Evolutionary conservation across 805 yeast species (phyloP).

Genomic region (Candida dajiaensis): DNA sequence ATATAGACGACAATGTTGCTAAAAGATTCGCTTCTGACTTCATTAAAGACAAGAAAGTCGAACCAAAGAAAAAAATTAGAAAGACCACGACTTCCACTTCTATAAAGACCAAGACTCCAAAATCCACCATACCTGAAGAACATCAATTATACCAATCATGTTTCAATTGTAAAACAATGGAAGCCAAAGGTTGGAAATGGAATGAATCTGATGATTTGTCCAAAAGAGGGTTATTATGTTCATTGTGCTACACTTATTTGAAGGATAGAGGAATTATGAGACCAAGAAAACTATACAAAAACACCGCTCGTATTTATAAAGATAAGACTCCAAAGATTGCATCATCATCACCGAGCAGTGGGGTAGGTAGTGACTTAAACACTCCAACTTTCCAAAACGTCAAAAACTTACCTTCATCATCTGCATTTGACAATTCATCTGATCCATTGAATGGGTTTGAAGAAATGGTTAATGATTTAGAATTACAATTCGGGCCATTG

Average conservation of each 20-base stretch:
- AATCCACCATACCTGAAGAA: conserved; percentile 9
- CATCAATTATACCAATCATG: conserved; percentile 18
- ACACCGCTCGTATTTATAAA: conserved; percentile 3
- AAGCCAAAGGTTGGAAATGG: conserved; percentile 25
- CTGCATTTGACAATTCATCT: conserved; percentile 17
- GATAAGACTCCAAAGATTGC: conserved; percentile 3
- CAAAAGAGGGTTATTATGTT: conserved; percentile 21
- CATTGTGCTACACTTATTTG: conserved; percentile 20
- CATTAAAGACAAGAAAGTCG: conserved; percentile 7
- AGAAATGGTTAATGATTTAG: conserved; percentile 26
- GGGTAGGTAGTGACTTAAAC: conserved; percentile 14
- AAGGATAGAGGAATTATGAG: conserved; percentile 21
- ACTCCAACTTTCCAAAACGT: conserved; percentile 9
- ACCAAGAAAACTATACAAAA: conserved; percentile 18
- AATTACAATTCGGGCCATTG: conserved; percentile 24
- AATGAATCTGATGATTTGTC: conserved; percentile 19
- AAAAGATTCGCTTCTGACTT: conserved; percentile 25
- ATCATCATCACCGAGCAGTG: conserved; percentile 17
- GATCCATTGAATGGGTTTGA: conserved; percentile 34
- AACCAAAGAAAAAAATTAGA: conserved; percentile 5
- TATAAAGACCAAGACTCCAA: background rate
- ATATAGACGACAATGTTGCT: conserved; percentile 11
- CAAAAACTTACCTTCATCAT: conserved; percentile 3
- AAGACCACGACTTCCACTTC: conserved; percentile 3
- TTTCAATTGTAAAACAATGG: conserved; percentile 21